Percentiles rank a stretch among this genome's conserved stretches.
Conservation (phyloP, 2,329 filamentous ascomycete species). For the Aspergillus sp. region DNA sequence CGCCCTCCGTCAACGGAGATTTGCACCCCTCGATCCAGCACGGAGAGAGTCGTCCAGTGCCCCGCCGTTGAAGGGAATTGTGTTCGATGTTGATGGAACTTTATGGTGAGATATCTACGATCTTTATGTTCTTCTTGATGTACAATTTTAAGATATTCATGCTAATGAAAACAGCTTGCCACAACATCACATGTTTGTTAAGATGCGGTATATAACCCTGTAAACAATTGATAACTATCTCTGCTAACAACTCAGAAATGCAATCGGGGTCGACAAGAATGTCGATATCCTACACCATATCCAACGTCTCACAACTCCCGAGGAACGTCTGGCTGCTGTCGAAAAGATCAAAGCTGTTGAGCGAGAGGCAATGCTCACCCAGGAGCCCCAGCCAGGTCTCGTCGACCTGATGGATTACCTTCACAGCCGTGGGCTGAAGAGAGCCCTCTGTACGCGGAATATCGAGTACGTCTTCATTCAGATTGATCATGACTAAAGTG, state of each 20-base stretch:
- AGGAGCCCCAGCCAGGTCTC: constrained; percentile 79
- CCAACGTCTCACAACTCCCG: constrained; percentile 61
- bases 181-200: constrained; percentile 90
- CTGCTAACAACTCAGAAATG: constrained; percentile 31
- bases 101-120: constrained; percentile 57
- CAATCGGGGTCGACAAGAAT: constrained; percentile 65
- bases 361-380: constrained; percentile 70
- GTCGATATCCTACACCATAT: constrained; percentile 88
- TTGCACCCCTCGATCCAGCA: constrained; percentile 46
- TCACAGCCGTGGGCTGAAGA: constrained; percentile 60
- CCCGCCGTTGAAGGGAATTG: constrained; percentile 51
- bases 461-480: constrained; percentile 57
- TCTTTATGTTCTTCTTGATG: not conserved
- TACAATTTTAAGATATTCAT: not conserved
- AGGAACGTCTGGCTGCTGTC: constrained; percentile 60
- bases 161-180: constrained; percentile 58
- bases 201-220: constrained; percentile 62
- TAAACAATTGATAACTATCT: not conserved
- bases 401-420: constrained; percentile 76
- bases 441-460: constrained; percentile 91
- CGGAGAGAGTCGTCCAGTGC: constrained; percentile 22
- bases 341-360: constrained; percentile 75
- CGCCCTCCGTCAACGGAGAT: constrained; percentile 36
- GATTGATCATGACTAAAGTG: not conserved
- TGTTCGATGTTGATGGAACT: constrained; percentile 96